These are phyloP conservation scores for Ophiostoma sp. DNA, from an alignment of 2,329 filamentous ascomycete genomes.

Conservation along the genomic window DNA sequence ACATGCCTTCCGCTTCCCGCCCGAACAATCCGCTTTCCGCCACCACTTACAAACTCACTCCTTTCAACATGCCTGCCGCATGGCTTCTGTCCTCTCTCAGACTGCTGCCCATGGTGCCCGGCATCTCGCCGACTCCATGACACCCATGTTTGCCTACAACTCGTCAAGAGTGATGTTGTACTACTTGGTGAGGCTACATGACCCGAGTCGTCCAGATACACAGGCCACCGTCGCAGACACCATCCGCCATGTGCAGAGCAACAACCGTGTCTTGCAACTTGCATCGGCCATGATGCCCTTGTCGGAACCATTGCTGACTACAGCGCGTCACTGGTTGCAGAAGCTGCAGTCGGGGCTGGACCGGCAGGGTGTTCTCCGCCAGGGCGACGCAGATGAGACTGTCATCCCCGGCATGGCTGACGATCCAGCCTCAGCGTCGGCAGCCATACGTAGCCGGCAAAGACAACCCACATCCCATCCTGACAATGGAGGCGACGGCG, in stretches of 20 bases:
- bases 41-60: slow-evolving; percentile 41
- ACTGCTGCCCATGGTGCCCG: slow-evolving; percentile 44
- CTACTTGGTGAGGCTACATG: slow-evolving; percentile 47
- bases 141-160: slow-evolving; percentile 50
- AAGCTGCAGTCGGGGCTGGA: slow-evolving; percentile 37
- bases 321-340: slow-evolving; percentile 43
- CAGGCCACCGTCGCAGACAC: slow-evolving; percentile 42
- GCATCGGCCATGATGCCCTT: slow-evolving; percentile 44
- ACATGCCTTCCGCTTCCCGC: slow-evolving; percentile 43
- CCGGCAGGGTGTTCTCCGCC: neutral
- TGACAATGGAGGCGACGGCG: neutral
- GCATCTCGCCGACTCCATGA: slow-evolving; percentile 46
- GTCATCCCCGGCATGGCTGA: neutral
- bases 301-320: slow-evolving; percentile 42
- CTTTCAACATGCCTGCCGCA: slow-evolving; percentile 43
- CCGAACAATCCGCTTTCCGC: slow-evolving; percentile 42
- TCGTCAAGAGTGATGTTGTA: slow-evolving; percentile 51
- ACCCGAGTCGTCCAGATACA: slow-evolving; percentile 38
- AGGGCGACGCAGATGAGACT: neutral
- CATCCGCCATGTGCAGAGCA: slow-evolving; percentile 44
- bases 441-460: neutral
- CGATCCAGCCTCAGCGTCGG: neutral
- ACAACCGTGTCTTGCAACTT: slow-evolving; percentile 40
- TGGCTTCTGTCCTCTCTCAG: slow-evolving; percentile 43
- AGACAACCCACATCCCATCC: neutral